These are phyloP conservation scores for Tuber microsphaerosporum DNA, from an alignment of 495 filamentous ascomycete species.

Conservation along the genomic window DNA sequence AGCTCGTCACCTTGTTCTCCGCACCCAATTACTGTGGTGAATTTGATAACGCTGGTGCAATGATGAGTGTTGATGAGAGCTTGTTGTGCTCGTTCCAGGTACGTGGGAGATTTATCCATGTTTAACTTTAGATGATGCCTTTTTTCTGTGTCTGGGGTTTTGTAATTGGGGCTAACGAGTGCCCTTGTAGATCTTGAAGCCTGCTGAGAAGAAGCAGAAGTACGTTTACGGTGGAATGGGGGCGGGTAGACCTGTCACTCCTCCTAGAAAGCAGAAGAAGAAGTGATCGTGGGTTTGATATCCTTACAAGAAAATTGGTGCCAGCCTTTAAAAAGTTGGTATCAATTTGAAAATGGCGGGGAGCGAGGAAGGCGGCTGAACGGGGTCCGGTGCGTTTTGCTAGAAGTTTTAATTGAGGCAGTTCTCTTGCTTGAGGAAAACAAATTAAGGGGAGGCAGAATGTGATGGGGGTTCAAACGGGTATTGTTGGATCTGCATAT, in stretches of 20 bases:
- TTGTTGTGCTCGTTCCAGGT: slow-evolving; percentile 99
- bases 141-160: background rate
- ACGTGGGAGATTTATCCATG: slow-evolving; percentile 40
- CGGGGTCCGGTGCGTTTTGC: slow-evolving; percentile 37
- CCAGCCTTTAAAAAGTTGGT: slow-evolving; percentile 29
- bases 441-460: slow-evolving; percentile 37
- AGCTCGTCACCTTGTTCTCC: slow-evolving; percentile 94
- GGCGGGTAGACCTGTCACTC: slow-evolving; percentile 76
- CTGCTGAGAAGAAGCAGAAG: slow-evolving; percentile 99
- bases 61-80: slow-evolving; percentile 99
- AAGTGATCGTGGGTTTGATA: slow-evolving; percentile 54
- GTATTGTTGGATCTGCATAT: slow-evolving; percentile 36
- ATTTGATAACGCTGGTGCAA: slow-evolving; percentile 98
- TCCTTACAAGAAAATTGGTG: slow-evolving; percentile 28
- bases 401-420: slow-evolving; percentile 40
- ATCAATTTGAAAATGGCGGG: slow-evolving; percentile 35
- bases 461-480: slow-evolving; percentile 37
- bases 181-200: slow-evolving; percentile 78
- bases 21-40: slow-evolving; percentile 99
- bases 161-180: slow-evolving; percentile 8
- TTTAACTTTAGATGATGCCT: background rate
- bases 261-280: slow-evolving; percentile 86
- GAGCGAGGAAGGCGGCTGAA: slow-evolving; percentile 17
- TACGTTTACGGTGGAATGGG: slow-evolving; percentile 90
- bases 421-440: slow-evolving; percentile 39